These are phyloP conservation scores for Talaromyces pinophilus DNA, from an alignment of 2,329 filamentous ascomycete genomes.

Conservation along the genomic window DNA sequence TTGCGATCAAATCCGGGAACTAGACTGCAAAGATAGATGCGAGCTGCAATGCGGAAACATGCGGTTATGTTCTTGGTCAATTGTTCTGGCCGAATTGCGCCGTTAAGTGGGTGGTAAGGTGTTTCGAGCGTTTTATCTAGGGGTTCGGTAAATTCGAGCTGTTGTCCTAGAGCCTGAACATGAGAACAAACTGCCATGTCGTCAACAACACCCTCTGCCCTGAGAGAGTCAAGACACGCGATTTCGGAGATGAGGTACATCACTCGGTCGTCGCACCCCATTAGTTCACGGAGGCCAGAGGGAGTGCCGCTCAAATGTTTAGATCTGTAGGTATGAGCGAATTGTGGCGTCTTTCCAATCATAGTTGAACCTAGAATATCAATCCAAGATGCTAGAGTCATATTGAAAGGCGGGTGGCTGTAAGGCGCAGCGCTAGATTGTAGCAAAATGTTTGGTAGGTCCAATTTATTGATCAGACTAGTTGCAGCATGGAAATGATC, in stretches of 20 bases:
- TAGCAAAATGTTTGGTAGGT: too few relatives aligned
- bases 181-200: slow-evolving; percentile 85
- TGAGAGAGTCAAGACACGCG: slow-evolving; percentile 88
- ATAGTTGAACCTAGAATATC: slow-evolving; percentile 96
- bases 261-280: slow-evolving; percentile 95
- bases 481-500: slow-evolving; percentile 93
- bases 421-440: too few relatives aligned
- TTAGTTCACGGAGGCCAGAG: slow-evolving; percentile 83
- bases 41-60: slow-evolving; percentile 88
- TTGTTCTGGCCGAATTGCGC: slow-evolving; percentile 77
- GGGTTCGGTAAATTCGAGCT: slow-evolving; percentile 79
- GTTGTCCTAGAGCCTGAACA: slow-evolving; percentile 81
- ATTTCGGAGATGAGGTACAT: slow-evolving; percentile 99
- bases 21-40: slow-evolving; percentile 95
- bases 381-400: slow-evolving; percentile 87
- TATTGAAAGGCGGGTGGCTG: too few relatives aligned
- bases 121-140: slow-evolving; percentile 60
- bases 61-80: slow-evolving; percentile 85
- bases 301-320: slow-evolving; percentile 71
- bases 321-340: slow-evolving; percentile 92
- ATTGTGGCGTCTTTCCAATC: slow-evolving; percentile 79
- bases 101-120: slow-evolving; percentile 59
- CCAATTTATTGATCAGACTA: slow-evolving; percentile 80
- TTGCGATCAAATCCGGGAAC: slow-evolving; percentile 82
- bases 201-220: slow-evolving; percentile 74